Conservation (phyloP, 2,329 filamentous ascomycete species). For the Aspergillus ruber region DNA sequence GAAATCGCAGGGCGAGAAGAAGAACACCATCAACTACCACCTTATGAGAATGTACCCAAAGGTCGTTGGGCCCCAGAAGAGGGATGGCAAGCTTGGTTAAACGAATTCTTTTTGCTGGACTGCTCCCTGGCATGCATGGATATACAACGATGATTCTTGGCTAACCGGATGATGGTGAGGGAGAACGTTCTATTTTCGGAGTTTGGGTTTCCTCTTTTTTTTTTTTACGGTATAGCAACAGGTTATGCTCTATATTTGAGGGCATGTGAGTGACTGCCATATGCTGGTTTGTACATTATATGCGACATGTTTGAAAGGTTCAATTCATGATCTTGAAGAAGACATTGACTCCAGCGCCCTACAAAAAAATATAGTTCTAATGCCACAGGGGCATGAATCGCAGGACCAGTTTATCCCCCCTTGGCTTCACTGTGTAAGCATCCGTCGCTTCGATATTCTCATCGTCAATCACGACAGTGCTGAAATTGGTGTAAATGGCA, state of each 20-base stretch:
- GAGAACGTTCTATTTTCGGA: conserved; percentile 4
- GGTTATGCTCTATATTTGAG: conserved; percentile 12
- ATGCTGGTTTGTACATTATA: conserved; percentile 21
- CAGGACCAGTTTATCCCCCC: conserved; percentile 53
- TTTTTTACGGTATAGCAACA: conserved; percentile 9
- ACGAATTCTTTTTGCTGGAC: conserved; percentile 1
- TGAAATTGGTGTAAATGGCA: conserved; percentile 64
- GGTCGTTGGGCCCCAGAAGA: conserved; percentile 65
- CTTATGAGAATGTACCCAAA: conserved; percentile 69
- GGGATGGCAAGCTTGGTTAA: conserved; percentile 42
- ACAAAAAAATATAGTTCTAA: background rate
- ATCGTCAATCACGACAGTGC: conserved; percentile 56
- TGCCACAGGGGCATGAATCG: conserved; percentile 36
- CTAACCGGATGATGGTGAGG: background rate
- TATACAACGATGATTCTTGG: background rate
- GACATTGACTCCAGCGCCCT: background rate
- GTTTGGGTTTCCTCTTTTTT: conserved; percentile 7
- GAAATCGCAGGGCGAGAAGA: conserved; percentile 53
- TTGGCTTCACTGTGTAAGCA: conserved; percentile 57
- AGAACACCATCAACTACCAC: conserved; percentile 88
- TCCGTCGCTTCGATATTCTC: conserved; percentile 59
- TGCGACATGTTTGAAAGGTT: conserved; percentile 2
- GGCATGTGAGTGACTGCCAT: conserved; percentile 3
- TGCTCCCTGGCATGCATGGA: background rate
- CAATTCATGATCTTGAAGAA: background rate